Percentiles rank a stretch among this genome's conserved stretches.
phyloP scores from a whole-genome alignment of 1,284 basidiomycete genomes.

The Lignosus rhinocerotis region DNA sequence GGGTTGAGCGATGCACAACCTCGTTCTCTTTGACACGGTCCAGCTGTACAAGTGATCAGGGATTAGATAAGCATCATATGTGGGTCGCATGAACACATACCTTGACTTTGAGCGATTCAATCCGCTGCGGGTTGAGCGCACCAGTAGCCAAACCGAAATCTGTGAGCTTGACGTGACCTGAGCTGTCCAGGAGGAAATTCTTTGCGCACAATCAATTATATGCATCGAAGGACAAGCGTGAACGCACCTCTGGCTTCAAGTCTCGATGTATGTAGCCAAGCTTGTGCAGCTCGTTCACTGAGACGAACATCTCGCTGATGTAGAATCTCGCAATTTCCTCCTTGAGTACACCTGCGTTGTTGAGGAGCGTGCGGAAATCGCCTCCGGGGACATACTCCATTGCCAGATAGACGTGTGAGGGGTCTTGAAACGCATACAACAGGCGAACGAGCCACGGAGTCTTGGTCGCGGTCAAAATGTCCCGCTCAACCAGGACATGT shows the following conservation, averaged over 20 bases:
- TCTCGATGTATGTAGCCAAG: slow-evolving; percentile 97
- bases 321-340: slow-evolving; percentile 95
- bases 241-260: slow-evolving; percentile 90
- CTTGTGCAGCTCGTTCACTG: slow-evolving; percentile 90
- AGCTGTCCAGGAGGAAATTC: slow-evolving; percentile 97
- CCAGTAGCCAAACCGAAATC: slow-evolving; percentile 99
- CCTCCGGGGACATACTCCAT: slow-evolving; percentile 99
- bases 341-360: slow-evolving; percentile 95
- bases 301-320: slow-evolving; percentile 94
- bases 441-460: slow-evolving; percentile 93
- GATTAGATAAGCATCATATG: background rate
- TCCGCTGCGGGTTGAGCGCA: slow-evolving; percentile 91
- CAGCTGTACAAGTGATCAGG: slow-evolving; percentile 50
- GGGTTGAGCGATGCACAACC: slow-evolving; percentile 87
- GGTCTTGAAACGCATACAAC: slow-evolving; percentile 94
- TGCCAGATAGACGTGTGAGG: slow-evolving; percentile 87
- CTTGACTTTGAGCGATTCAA: slow-evolving; percentile 93
- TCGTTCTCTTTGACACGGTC: slow-evolving; percentile 97
- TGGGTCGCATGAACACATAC: slow-evolving; percentile 41
- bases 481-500: slow-evolving; percentile 94
- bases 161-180: slow-evolving; percentile 97
- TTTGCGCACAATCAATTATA: slow-evolving; percentile 35
- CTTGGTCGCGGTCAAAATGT: slow-evolving; percentile 94
- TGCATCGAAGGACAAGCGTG: too few relatives aligned
- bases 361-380: slow-evolving; percentile 92